Evolutionary conservation across 768 basidiomycete species (phyloP).

Genomic region (Suillus subalutaceus): DNA sequence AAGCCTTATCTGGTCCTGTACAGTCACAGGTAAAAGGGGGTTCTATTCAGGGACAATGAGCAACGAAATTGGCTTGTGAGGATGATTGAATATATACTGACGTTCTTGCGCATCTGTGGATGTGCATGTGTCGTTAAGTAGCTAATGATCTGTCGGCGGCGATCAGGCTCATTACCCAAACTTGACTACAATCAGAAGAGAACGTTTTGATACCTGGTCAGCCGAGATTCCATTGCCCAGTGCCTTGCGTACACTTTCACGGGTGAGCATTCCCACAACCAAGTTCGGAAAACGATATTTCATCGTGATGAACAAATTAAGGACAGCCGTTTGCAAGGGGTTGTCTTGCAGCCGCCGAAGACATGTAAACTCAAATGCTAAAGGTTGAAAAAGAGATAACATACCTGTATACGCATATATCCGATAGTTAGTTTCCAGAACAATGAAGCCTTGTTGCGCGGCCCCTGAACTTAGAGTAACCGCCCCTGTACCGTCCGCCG

Average conservation of each 20-base stretch:
- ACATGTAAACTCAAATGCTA: slow-evolving; percentile 21
- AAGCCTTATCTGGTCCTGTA: slow-evolving; percentile 95
- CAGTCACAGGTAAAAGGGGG: slow-evolving; percentile 93
- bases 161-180: slow-evolving; percentile 16
- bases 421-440: slow-evolving; percentile 98
- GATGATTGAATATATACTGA: slow-evolving; percentile 37
- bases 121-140: slow-evolving; percentile 95
- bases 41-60: slow-evolving; percentile 52
- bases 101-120: slow-evolving; percentile 96
- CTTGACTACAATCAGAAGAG: slow-evolving; percentile 25
- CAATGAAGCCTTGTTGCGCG: slow-evolving; percentile 85
- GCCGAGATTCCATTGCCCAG: slow-evolving; percentile 95
- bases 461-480: slow-evolving; percentile 48
- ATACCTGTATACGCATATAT: slow-evolving; percentile 96
- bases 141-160: slow-evolving; percentile 77
- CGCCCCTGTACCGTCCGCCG: slow-evolving; percentile 18
- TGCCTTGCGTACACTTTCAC: slow-evolving; percentile 94
- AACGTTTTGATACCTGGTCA: slow-evolving; percentile 68
- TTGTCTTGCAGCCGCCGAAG: slow-evolving; percentile 61
- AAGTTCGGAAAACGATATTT: slow-evolving; percentile 96
- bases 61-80: not conserved
- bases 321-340: slow-evolving; percentile 92
- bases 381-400: slow-evolving; percentile 19
- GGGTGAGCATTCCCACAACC: slow-evolving; percentile 93
- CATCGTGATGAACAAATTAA: slow-evolving; percentile 91